These are phyloP conservation scores for Prototheca stagnorum DNA, from an alignment of 163 green algal genomes.

Conservation along the genomic window DNA sequence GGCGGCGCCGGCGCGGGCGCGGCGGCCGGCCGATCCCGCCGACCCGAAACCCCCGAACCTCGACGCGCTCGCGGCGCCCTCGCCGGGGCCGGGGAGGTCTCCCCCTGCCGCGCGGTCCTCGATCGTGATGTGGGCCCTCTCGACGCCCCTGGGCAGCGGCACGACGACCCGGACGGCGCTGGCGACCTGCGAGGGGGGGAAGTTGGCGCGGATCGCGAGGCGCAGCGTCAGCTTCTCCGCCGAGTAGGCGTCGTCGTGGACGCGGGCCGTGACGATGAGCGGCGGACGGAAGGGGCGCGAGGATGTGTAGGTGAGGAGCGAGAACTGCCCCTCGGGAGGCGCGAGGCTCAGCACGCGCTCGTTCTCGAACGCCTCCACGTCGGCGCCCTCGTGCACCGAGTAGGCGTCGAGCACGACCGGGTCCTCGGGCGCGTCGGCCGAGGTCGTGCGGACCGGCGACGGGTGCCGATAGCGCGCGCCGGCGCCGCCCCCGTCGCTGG, in stretches of 20 bases:
- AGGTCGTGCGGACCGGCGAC: too few relatives aligned
- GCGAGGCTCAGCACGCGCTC: conserved; percentile 62
- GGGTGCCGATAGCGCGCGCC: neutral
- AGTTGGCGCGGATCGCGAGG: conserved; percentile 24
- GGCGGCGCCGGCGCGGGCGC: too few relatives aligned
- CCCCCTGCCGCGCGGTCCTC: neutral
- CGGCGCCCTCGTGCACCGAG: conserved; percentile 57
- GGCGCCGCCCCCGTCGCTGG: neutral
- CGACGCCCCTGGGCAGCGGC: conserved; percentile 46
- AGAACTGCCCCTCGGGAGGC: conserved; percentile 67
- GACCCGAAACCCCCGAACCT: too few relatives aligned
- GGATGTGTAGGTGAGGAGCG: conserved; percentile 67
- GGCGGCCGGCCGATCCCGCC: too few relatives aligned
- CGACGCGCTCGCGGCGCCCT: conserved; percentile 9
- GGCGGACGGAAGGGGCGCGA: conserved; percentile 49
- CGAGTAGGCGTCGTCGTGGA: conserved; percentile 42
- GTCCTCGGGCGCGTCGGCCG: conserved; percentile 8
- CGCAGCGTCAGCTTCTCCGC: conserved; percentile 33
- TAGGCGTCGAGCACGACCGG: conserved; percentile 61
- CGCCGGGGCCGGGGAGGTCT: neutral
- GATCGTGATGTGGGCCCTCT: conserved; percentile 49
- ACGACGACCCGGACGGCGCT: conserved; percentile 55
- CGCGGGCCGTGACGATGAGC: conserved; percentile 35
- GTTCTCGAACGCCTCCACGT: conserved; percentile 44
- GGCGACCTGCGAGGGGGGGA: conserved; percentile 37